Base-by-base conservation (phyloP, 169 alveolate genomes). In the Plasmodium falciparum region DNA sequence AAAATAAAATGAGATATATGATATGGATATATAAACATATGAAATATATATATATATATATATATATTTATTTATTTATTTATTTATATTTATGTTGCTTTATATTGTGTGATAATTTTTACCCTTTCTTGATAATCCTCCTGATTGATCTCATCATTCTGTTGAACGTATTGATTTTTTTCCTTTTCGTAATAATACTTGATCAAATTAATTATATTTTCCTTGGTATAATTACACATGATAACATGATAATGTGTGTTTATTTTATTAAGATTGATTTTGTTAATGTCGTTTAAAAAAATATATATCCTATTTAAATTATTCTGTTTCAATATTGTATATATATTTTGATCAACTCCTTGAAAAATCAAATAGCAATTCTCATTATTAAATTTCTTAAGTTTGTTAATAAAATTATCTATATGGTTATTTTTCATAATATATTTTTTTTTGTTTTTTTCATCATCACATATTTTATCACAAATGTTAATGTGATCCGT, bases 171-270 rank as follows among this genome's bases (percentile, higher is more conserved):
- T 20, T 33, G 11, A 15, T 22, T 0, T 12, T 43, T 45, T 22
- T 58, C n/a, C 17, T 26, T 45, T 78, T 78, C 26, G 24, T 78
- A 65, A 49, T 78, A 78, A 61, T 78, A 78, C 24, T 43, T 43
- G n/a, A 78, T 49, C 26, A 78, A 15, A 43, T 66, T 78, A 8
- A 78, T 69, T 11, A 78, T 56, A 45, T 66, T 78, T 24, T 58
- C 3, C 47, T 49, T 78, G 24, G 15, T 78, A 66, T 78, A 78
- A 0, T 78, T 71, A 45, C 89, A 78, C 7, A 24, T 24, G 13
- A 78, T 43, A 39, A 65, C 59, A 17, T 65, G 89, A 67, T 52
- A 66, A 7, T 29, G n/a, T 3, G 11, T 13, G 4, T 15, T 11
- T 3, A 66, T 52, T 58, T 65, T 78, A 22, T 56, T 33, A 43